A percentile compares a stretch with the other conserved stretches of the same genome.
Conservation (phyloP, 2,329 filamentous ascomycete species). For the Thelonectria blattea region DNA sequence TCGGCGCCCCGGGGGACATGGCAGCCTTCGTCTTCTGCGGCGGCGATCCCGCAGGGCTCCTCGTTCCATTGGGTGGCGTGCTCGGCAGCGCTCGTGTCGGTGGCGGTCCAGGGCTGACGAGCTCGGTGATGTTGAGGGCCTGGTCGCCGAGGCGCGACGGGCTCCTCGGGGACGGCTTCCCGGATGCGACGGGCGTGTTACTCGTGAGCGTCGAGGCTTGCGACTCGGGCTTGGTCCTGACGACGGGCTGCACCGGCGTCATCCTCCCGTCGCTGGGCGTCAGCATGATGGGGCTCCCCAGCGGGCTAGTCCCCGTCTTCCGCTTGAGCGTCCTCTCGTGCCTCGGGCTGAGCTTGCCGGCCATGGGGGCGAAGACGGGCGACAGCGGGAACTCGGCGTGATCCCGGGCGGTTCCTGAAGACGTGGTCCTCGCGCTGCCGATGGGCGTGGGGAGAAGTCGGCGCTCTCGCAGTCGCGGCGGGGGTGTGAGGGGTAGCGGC, state of each 20-base stretch:
- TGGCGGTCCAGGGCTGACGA: slow-evolving; percentile 50
- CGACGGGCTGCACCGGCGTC: slow-evolving; percentile 3
- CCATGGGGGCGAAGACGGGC: slow-evolving; percentile 46
- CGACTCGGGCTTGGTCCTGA: slow-evolving; percentile 14
- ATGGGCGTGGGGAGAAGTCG: slow-evolving; percentile 46
- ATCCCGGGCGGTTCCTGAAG: slow-evolving; percentile 9
- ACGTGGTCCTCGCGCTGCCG: slow-evolving; percentile 6
- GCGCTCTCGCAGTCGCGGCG: slow-evolving; percentile 55
- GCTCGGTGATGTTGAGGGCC: slow-evolving; percentile 25
- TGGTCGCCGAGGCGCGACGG: slow-evolving; percentile 21
- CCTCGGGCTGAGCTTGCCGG: slow-evolving; percentile 45
- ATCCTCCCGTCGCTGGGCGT: slow-evolving; percentile 18
- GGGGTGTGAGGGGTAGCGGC: slow-evolving; percentile 48
- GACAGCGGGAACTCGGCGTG: slow-evolving; percentile 44
- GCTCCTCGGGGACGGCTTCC: slow-evolving; percentile 22
- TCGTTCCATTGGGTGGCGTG: slow-evolving; percentile 25
- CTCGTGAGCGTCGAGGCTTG: slow-evolving; percentile 11
- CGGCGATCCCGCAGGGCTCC: slow-evolving; percentile 25
- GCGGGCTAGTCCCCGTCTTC: slow-evolving; percentile 17
- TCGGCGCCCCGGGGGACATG: slow-evolving; percentile 22
- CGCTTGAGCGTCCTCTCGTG: slow-evolving; percentile 34
- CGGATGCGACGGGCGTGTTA: slow-evolving; percentile 1
- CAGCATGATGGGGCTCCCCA: slow-evolving; percentile 29
- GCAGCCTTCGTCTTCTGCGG: slow-evolving; percentile 12
- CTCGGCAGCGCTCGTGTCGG: slow-evolving; percentile 49